Base-by-base conservation (phyloP, 495 filamentous ascomycete genomes). In the Echria macrotheca region DNA sequence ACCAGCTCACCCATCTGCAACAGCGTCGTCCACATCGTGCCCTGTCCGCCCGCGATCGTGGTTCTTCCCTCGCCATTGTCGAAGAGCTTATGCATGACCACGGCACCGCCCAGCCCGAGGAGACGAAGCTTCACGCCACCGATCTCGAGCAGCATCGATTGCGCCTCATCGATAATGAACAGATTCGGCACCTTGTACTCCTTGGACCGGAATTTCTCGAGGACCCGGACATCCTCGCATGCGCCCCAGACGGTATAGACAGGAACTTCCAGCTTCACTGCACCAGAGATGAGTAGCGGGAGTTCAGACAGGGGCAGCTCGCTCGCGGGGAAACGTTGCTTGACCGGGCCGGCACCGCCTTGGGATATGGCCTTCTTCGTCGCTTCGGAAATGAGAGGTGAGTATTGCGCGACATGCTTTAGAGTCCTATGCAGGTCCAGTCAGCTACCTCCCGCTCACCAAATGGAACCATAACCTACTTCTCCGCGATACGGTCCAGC, bases 81-180 rank as follows among this genome's bases (percentile, higher is more conserved):
- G 63, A 99, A 99, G 7, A 99, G 81, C 76, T 99, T 99, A 74
- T 99, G 94, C 94, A 99, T 99, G 21, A 99, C 94, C 0, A 99
- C 91, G 0, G 94, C 94, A 56, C 94, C 93, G 44, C 94, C 94
- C 41, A 99, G 69, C 44, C 94, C 94, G 17, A 99, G 79, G 47
- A 99, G 76, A 57, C 94, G 88, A 41, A 99, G 82, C 80, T 96
- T 96, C 15, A 99, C 86, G 49, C 94, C 93, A 53, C 91, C 93
- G 38, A 96, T 77, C 65, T 99, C 94, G 46, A 99, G 72, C 46
- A 97, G 72, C 68, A 93, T 84, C 10, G 94, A 97, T 66, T 88
- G 91, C 32, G 91, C 89, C 73, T 99, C 94, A 61, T 99, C 94
- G 53, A 99, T 95, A 60, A 99, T 95, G 73, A 94, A 88, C 47